These are phyloP conservation scores for Ceratorhiza oryzae-sativae DNA, from an alignment of 1,284 basidiomycete species.

Conservation along the genomic window DNA sequence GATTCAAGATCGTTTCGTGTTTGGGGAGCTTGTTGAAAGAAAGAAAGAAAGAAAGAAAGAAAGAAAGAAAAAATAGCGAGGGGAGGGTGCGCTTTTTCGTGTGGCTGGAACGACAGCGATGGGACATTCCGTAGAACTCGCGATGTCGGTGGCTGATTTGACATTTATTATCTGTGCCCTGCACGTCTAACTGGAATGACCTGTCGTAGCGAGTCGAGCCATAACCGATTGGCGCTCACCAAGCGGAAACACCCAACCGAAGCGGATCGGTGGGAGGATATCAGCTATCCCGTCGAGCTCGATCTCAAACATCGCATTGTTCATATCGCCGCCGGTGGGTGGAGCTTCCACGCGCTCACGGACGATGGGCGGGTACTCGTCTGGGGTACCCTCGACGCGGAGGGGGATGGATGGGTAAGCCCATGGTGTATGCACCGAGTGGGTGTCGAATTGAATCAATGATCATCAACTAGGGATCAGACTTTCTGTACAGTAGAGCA, in stretches of 20 bases:
- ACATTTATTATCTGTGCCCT: neutral
- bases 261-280: conserved; percentile 53
- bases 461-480: neutral
- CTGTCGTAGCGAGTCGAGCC: conserved; percentile 59
- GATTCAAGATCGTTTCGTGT: neutral
- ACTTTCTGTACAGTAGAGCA: conserved; percentile 33
- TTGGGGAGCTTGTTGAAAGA: too few relatives aligned
- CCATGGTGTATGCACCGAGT: neutral
- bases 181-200: conserved; percentile 6
- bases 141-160: neutral
- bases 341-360: conserved; percentile 84
- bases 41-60: too few relatives aligned
- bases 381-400: conserved; percentile 68
- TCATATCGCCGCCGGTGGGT: conserved; percentile 77
- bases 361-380: conserved; percentile 75
- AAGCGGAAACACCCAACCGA: conserved; percentile 44
- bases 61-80: too few relatives aligned
- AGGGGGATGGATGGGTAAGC: neutral
- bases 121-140: neutral
- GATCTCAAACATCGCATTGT: conserved; percentile 70
- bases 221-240: conserved; percentile 66
- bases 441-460: conserved; percentile 1
- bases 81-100: neutral
- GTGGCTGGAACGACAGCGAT: conserved; percentile 12
- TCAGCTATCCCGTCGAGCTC: conserved; percentile 69